Conservation (phyloP, 2,329 filamentous ascomycete species). For the Zasmidium angulare region DNA sequence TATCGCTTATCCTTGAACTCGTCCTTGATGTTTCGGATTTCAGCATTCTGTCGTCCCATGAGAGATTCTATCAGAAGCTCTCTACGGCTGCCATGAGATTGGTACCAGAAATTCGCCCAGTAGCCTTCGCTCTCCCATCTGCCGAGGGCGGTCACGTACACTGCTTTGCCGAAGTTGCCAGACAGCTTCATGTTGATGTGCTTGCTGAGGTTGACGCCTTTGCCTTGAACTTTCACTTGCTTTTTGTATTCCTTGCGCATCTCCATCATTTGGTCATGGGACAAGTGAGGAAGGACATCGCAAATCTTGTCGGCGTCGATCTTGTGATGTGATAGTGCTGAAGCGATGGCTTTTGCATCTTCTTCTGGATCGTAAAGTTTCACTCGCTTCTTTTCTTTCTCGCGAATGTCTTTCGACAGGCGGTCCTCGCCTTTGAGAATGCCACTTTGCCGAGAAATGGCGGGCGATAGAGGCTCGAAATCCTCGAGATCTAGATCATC, state of each 20-base stretch:
- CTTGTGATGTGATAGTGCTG: slow-evolving; percentile 65
- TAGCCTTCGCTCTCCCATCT: slow-evolving; percentile 92
- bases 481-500: slow-evolving; percentile 57
- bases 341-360: slow-evolving; percentile 73
- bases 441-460: slow-evolving; percentile 25
- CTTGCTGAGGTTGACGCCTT: slow-evolving; percentile 81
- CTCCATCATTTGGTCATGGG: slow-evolving; percentile 83
- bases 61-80: slow-evolving; percentile 91
- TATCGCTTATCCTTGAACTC: slow-evolving; percentile 92
- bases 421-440: slow-evolving; percentile 10
- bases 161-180: slow-evolving; percentile 81
- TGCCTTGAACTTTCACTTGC: slow-evolving; percentile 77
- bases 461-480: slow-evolving; percentile 38
- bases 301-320: slow-evolving; percentile 72
- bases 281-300: slow-evolving; percentile 78
- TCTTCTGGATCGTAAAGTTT: slow-evolving; percentile 81
- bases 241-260: slow-evolving; percentile 88
- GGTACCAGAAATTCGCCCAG: slow-evolving; percentile 98
- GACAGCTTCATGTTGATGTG: slow-evolving; percentile 81
- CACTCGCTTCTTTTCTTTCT: slow-evolving; percentile 57
- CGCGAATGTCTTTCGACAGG: slow-evolving; percentile 15
- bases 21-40: slow-evolving; percentile 82
- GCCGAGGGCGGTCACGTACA: slow-evolving; percentile 85
- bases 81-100: slow-evolving; percentile 76
- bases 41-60: slow-evolving; percentile 86